phyloP scores from a whole-genome alignment of 768 basidiomycete species.

The button mushroom (Agaricus bisporus) region DNA sequence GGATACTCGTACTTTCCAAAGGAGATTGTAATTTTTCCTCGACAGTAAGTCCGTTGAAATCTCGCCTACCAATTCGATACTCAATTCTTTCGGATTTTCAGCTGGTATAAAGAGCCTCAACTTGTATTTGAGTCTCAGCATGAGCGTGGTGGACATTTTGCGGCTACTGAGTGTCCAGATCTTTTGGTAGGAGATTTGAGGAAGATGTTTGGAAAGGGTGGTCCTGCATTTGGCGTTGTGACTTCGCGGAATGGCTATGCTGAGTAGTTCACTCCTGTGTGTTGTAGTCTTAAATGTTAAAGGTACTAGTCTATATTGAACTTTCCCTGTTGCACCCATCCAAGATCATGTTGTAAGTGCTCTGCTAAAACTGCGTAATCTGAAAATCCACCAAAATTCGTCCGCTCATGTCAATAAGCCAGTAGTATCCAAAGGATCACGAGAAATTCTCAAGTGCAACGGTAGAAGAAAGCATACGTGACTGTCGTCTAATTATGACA shows the following conservation, averaged over 20 bases:
- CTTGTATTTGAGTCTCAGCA: slow-evolving; percentile 45
- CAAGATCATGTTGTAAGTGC: too few relatives aligned
- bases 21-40: slow-evolving; percentile 29
- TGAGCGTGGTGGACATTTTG: slow-evolving; percentile 52
- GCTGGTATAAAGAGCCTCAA: slow-evolving; percentile 35
- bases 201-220: slow-evolving; percentile 50
- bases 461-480: too few relatives aligned
- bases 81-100: slow-evolving; percentile 13
- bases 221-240: slow-evolving; percentile 43
- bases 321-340: too few relatives aligned
- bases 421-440: too few relatives aligned
- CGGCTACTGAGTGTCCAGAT: slow-evolving; percentile 44
- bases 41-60: slow-evolving; percentile 18
- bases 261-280: not conserved
- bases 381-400: too few relatives aligned
- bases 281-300: not conserved
- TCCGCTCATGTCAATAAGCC: too few relatives aligned
- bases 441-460: too few relatives aligned
- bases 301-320: too few relatives aligned
- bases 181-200: slow-evolving; percentile 42
- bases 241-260: slow-evolving; percentile 33
- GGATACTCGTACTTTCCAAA: slow-evolving; percentile 51
- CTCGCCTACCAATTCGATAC: not conserved
- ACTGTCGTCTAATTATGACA: too few relatives aligned
- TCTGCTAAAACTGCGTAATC: too few relatives aligned